A percentile compares a stretch with the other conserved stretches of the same genome.
Conservation (phyloP, 2,329 filamentous ascomycete genomes). For the Kalaharituber pfeilii region DNA sequence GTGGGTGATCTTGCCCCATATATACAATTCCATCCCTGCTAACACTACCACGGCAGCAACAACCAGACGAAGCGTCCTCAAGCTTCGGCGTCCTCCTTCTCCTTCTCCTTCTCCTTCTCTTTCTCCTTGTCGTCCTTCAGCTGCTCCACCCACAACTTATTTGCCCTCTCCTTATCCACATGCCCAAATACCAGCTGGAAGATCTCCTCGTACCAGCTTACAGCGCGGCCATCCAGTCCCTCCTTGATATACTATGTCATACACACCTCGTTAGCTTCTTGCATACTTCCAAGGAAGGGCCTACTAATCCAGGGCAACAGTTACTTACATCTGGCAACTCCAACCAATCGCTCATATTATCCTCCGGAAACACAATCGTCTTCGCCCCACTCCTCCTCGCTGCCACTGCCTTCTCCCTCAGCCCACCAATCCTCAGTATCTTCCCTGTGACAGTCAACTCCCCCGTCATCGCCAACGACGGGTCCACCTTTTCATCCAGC, state of each 20-base stretch:
- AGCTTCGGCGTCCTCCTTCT: background rate
- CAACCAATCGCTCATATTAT: conserved; percentile 94
- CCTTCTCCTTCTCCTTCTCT: conserved; percentile 23
- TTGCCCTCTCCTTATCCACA: conserved; percentile 55
- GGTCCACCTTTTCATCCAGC: conserved; percentile 57
- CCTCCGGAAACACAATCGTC: conserved; percentile 83
- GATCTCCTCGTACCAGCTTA: conserved; percentile 85
- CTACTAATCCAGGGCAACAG: background rate
- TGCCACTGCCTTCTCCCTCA: conserved; percentile 94
- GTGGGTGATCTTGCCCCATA: too few species aligned
- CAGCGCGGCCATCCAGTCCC: conserved; percentile 77
- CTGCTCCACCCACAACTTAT: conserved; percentile 51
- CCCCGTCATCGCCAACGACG: conserved; percentile 91
- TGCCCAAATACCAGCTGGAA: conserved; percentile 80
- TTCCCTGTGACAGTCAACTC: conserved; percentile 95
- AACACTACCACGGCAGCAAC: too few species aligned
- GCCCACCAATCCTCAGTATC: conserved; percentile 79
- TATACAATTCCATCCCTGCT: too few species aligned
- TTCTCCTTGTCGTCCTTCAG: conserved; percentile 34
- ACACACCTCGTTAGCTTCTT: conserved; percentile 5
- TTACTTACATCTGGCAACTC: conserved; percentile 79
- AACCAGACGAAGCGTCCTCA: background rate
- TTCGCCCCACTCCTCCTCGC: conserved; percentile 81
- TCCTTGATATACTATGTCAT: conserved; percentile 79
- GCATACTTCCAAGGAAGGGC: conserved; percentile 1